These are phyloP conservation scores for Fusarium continuum DNA, from an alignment of 2,329 filamentous ascomycete species.

Conservation along the genomic window DNA sequence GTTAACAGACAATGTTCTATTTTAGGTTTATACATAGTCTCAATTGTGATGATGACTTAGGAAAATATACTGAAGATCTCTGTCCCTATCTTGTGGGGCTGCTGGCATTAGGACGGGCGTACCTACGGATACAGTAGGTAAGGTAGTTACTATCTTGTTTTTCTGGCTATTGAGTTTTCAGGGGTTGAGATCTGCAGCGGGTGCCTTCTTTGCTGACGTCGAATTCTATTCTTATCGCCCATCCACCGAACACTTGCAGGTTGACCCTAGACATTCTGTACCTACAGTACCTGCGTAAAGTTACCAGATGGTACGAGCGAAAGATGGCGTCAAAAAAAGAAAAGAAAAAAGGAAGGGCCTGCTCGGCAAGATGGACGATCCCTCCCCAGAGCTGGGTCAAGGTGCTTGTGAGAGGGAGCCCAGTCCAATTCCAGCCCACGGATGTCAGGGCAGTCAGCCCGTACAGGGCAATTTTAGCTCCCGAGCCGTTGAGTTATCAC, in stretches of 20 bases:
- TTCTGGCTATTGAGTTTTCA: constrained; percentile 21
- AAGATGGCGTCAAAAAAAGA: constrained; percentile 38
- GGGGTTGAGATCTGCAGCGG: constrained; percentile 34
- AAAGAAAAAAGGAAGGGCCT: constrained; percentile 17
- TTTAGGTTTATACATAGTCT: not conserved
- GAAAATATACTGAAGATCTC: constrained; percentile 11
- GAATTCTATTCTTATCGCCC: constrained; percentile 35
- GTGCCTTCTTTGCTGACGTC: constrained; percentile 30
- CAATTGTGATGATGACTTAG: not conserved
- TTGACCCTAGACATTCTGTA: constrained; percentile 13
- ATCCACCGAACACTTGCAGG: not conserved
- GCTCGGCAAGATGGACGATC: constrained; percentile 36
- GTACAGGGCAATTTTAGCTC: constrained; percentile 23
- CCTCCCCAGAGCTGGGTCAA: constrained; percentile 29
- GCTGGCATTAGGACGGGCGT: constrained; percentile 20
- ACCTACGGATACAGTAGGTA: too few relatives aligned
- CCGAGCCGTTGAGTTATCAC: constrained; percentile 31
- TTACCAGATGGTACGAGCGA: constrained; percentile 35
- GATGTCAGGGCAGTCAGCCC: constrained; percentile 1
- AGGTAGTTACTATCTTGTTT: too few relatives aligned
- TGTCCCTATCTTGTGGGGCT: constrained; percentile 2
- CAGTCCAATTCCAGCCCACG: not conserved
- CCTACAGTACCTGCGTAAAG: constrained; percentile 40
- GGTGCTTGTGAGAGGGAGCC: constrained; percentile 13
- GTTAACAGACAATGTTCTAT: too few relatives aligned